Conservation (phyloP, 169 alveolate species). For the Plasmodium blacklocki region DNA sequence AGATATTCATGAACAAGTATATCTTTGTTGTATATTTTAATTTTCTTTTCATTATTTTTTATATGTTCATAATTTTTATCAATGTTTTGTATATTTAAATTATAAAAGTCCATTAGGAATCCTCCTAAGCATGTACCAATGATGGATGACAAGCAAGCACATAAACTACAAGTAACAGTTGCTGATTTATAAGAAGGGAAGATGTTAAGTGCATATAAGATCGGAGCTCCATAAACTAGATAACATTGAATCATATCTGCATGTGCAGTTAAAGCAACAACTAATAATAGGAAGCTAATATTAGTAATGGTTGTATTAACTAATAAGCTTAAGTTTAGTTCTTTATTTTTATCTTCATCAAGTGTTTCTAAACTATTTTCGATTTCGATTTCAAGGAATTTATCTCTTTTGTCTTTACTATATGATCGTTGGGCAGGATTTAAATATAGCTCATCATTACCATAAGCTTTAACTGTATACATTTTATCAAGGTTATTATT, state of each 20-base stretch:
- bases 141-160: constrained; percentile 57
- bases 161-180: constrained; percentile 31
- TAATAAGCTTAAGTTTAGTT: constrained; percentile 8
- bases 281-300: constrained; percentile 18
- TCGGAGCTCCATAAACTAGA: constrained; percentile 50
- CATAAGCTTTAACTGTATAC: constrained; percentile 8
- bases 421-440: constrained; percentile 11
- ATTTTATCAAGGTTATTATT: constrained; percentile 30
- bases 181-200: constrained; percentile 57
- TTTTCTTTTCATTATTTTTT: constrained; percentile 48
- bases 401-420: background rate
- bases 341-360: constrained; percentile 17
- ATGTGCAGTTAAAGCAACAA: constrained; percentile 35
- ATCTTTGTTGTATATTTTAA: constrained; percentile 36
- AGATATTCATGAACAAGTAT: constrained; percentile 22
- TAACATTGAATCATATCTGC: constrained; percentile 15
- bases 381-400: constrained; percentile 31
- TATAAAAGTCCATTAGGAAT: constrained; percentile 26
- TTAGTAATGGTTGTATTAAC: constrained; percentile 24
- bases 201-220: constrained; percentile 24
- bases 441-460: background rate
- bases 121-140: constrained; percentile 43
- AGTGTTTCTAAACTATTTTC: constrained; percentile 34
- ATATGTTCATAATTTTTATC: constrained; percentile 69
- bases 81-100: constrained; percentile 43